These are phyloP conservation scores for Acorus calamus DNA, from an alignment of 106 monocot genomes.

Conservation along the genomic window DNA sequence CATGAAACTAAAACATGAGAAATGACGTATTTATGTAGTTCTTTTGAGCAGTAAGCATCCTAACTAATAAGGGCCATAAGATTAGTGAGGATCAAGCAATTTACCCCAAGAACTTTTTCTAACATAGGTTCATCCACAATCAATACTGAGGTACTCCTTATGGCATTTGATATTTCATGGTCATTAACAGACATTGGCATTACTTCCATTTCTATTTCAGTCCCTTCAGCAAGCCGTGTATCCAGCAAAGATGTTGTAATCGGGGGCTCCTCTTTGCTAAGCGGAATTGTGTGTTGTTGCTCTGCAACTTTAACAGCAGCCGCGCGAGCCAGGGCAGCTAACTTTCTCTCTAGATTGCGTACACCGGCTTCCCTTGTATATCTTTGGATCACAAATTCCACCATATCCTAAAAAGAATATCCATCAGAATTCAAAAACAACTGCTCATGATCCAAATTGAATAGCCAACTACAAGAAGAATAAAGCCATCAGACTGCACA, in stretches of 20 bases:
- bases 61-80: neutral
- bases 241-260: slow-evolving; percentile 58
- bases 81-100: slow-evolving; percentile 3
- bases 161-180: slow-evolving; percentile 53
- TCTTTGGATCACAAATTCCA: slow-evolving; percentile 71
- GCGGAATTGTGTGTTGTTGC: slow-evolving; percentile 39
- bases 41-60: no score
- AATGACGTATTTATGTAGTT: no score
- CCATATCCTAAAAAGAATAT: slow-evolving; percentile 42
- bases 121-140: slow-evolving; percentile 79
- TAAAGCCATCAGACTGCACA: no score
- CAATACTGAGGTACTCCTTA: slow-evolving; percentile 32
- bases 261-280: slow-evolving; percentile 53
- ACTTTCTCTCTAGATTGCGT: slow-evolving; percentile 71
- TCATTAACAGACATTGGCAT: slow-evolving; percentile 66
- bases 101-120: slow-evolving; percentile 98
- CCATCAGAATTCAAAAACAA: neutral
- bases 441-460: no score
- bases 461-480: no score
- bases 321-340: slow-evolving; percentile 85
- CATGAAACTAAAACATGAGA: no score
- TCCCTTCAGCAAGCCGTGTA: slow-evolving; percentile 59
- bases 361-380: slow-evolving; percentile 99
- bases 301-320: slow-evolving; percentile 92
- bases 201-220: slow-evolving; percentile 97